Evolutionary conservation across 2,329 filamentous ascomycete species (phyloP).

Genomic region (Colletotrichum cuscutae): DNA sequence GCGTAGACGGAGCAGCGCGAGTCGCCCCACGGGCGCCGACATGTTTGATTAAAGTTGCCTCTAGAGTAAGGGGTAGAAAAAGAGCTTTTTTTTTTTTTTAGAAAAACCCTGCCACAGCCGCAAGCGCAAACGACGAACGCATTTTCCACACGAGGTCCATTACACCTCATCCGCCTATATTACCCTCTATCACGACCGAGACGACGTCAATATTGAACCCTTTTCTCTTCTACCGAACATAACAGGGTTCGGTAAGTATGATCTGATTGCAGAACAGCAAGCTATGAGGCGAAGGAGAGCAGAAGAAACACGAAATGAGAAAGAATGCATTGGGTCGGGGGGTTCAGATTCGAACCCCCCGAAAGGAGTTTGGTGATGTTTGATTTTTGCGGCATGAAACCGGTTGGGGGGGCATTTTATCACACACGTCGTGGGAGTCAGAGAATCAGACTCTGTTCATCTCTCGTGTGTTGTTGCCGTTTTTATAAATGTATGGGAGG

Average conservation of each 20-base stretch:
- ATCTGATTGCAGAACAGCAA: conserved; percentile 8
- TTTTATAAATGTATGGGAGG: conserved; percentile 11
- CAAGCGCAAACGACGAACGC: neutral
- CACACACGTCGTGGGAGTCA: neutral
- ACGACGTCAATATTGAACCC: conserved; percentile 19
- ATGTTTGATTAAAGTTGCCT: conserved; percentile 48
- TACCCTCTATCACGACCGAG: conserved; percentile 3
- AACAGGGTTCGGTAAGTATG: conserved; percentile 15
- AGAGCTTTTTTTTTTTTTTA: neutral
- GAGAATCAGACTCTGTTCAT: no score
- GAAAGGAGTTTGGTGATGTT: conserved; percentile 11
- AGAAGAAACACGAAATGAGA: neutral
- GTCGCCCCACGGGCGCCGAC: conserved; percentile 47
- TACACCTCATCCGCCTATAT: neutral
- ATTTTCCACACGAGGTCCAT: neutral
- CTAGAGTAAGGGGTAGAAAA: neutral
- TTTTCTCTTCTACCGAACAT: neutral
- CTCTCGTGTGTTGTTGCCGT: neutral
- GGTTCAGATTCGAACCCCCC: neutral
- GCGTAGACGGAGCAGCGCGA: conserved; percentile 54
- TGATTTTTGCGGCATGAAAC: neutral
- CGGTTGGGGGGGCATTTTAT: neutral
- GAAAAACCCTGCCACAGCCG: conserved; percentile 14
- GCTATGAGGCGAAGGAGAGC: neutral
- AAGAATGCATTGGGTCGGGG: conserved; percentile 29